Evolutionary conservation across 2,329 filamentous ascomycete genomes (phyloP).

Genomic region (Teratosphaeriaceae sp.): DNA sequence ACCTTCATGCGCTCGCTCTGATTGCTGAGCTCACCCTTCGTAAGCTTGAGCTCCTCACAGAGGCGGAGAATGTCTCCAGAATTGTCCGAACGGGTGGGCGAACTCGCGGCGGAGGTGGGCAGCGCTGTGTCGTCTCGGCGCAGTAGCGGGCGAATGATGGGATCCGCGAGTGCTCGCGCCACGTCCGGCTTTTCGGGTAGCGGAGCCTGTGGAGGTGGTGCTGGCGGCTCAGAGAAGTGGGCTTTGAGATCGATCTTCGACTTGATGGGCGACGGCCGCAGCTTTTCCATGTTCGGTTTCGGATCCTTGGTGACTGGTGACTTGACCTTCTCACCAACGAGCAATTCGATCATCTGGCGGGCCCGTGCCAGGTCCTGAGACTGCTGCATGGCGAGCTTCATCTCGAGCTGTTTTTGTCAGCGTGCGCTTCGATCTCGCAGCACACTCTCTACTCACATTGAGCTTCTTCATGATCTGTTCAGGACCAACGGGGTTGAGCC

Average conservation of each 20-base stretch:
- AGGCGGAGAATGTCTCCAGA: slow-evolving; percentile 74
- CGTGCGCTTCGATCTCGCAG: background rate
- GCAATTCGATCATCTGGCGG: slow-evolving; percentile 68
- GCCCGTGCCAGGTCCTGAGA: slow-evolving; percentile 78
- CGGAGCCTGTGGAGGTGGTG: slow-evolving; percentile 86
- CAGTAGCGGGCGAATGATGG: slow-evolving; percentile 52
- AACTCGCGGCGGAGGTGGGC: slow-evolving; percentile 48
- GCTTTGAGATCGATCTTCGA: slow-evolving; percentile 69
- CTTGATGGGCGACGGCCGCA: slow-evolving; percentile 45
- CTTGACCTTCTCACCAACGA: slow-evolving; percentile 64
- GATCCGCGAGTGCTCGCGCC: slow-evolving; percentile 40
- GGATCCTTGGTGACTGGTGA: slow-evolving; percentile 34
- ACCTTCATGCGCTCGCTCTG: slow-evolving; percentile 74
- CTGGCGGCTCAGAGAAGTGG: slow-evolving; percentile 86
- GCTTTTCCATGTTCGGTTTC: slow-evolving; percentile 41
- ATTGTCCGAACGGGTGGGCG: slow-evolving; percentile 53
- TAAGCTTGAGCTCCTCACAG: slow-evolving; percentile 74
- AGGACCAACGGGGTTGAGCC: slow-evolving; percentile 82
- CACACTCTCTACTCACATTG: slow-evolving; percentile 52
- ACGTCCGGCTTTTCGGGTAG: slow-evolving; percentile 87
- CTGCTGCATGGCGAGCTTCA: slow-evolving; percentile 83
- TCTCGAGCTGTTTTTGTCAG: slow-evolving; percentile 59
- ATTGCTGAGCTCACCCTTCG: slow-evolving; percentile 81
- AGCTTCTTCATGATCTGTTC: slow-evolving; percentile 90
- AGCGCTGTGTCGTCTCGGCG: slow-evolving; percentile 72